Evolutionary conservation across 2,329 filamentous ascomycete species (phyloP), one percentile per base, ranked within the genome.

Genomic region (Ophioceras dolichostomum): DNA sequence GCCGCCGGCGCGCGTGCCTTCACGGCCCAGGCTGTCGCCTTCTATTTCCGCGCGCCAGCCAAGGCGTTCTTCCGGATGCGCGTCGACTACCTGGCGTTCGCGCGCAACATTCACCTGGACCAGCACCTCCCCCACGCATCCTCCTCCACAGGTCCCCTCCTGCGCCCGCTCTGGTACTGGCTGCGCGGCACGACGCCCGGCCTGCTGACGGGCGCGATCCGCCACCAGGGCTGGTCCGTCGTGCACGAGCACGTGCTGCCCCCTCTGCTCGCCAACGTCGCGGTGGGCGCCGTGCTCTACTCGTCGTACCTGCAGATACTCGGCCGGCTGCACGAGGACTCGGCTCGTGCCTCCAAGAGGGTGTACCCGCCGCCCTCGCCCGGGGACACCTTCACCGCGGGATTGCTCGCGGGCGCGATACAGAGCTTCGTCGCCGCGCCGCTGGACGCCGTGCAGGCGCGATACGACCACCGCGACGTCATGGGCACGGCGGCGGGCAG

Each of bases 1-100:
- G 87, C 87, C 4, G 87, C 87, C 17, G 76, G 84, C 29, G 83
- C 87, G 44, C 81, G 88, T 33, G 88, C 87, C 20, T 58, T 94
- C 44, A 88, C 81, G 48, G 82, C 85, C 7, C 83, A 93, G 53
- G 68, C 86, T 49, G 73, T 94, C 38, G 80, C 86, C 18, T 94
- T 94, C 50, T 95, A 94, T 61, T 95, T 94, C 54, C 72, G 87
- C 39, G 85, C 86, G 0, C 88, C 88, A 1, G 83, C 87, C 37
- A 94, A 94, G 60, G 83, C 87, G 13, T 95, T 95, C 55, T 94
- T 95, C 60, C 76, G 85, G 43, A 88, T 84, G 1, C 68, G 88
- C 41, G 86, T 95, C 45, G 88, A 95, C 64, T 94, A 87, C 47
- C 65, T 76, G 14, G 70, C 70, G 2, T 76, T 74, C 43, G 73